These are phyloP conservation scores for Eragrostis tef DNA, from an alignment of 202 grass and related monocot genomes.

Conservation along the genomic window DNA sequence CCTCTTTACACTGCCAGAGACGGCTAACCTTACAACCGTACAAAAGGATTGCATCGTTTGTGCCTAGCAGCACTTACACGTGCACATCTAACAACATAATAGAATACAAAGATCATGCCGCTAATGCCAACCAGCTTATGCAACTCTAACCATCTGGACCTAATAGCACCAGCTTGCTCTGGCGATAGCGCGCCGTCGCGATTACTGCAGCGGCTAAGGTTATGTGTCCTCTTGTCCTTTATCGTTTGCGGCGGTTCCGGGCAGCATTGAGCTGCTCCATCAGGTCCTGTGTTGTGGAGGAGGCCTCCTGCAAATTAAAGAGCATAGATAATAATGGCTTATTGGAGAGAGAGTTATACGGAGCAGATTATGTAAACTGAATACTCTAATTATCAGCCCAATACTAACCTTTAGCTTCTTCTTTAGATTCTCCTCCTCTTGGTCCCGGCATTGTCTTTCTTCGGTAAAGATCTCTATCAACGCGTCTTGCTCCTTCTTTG, in stretches of 20 bases:
- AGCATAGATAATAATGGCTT: background rate
- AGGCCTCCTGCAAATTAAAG: constrained; percentile 54
- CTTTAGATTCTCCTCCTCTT: constrained; percentile 65
- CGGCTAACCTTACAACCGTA: too few relatives aligned
- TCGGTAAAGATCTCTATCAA: constrained; percentile 70
- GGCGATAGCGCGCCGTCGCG: background rate
- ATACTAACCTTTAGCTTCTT: constrained; percentile 67
- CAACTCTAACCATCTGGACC: background rate
- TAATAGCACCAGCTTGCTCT: background rate
- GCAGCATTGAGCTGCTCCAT: constrained; percentile 47
- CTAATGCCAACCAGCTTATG: background rate
- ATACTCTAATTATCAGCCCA: background rate
- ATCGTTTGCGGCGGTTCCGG: constrained; percentile 30
- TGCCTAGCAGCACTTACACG: background rate
- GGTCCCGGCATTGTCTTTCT: constrained; percentile 59
- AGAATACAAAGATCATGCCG: background rate
- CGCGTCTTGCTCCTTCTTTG: constrained; percentile 70
- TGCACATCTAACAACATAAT: background rate
- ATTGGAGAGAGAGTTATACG: background rate
- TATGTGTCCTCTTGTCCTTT: background rate
- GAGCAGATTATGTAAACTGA: background rate
- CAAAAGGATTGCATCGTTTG: too few relatives aligned
- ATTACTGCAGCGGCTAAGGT: background rate
- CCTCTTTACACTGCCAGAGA: too few relatives aligned
- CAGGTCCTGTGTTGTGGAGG: constrained; percentile 61